phyloP scores from a whole-genome alignment of 2,329 filamentous ascomycete species.

The Chalaropsis ovoidea region DNA sequence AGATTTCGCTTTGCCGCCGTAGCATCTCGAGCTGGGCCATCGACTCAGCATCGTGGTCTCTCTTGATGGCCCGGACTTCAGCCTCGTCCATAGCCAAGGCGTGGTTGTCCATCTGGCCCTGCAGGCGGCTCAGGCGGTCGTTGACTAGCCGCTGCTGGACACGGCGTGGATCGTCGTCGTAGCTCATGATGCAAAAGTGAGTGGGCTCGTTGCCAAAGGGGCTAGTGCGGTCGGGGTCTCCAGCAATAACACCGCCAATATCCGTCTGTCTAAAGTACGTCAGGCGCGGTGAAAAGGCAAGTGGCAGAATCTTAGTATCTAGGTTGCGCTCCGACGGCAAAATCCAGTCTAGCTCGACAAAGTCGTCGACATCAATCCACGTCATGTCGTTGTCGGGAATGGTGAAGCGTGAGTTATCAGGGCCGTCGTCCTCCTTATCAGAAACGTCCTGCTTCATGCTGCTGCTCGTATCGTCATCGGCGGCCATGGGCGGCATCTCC shows the following conservation, averaged over 20 bases:
- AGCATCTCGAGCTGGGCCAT: constrained; percentile 53
- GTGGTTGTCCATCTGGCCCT: constrained; percentile 67
- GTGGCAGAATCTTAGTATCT: constrained; percentile 83
- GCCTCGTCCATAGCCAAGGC: constrained; percentile 62
- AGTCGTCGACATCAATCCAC: constrained; percentile 99
- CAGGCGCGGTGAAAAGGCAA: constrained; percentile 86
- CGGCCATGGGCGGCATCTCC: neutral
- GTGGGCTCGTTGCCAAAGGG: constrained; percentile 89
- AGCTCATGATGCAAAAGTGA: constrained; percentile 90
- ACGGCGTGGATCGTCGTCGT: constrained; percentile 74
- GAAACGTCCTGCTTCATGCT: constrained; percentile 20
- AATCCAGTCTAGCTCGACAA: constrained; percentile 96
- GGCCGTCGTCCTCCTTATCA: constrained; percentile 44
- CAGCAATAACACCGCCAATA: constrained; percentile 66
- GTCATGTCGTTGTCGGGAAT: constrained; percentile 92
- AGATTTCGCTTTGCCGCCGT: constrained; percentile 44
- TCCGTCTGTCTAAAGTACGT: constrained; percentile 98
- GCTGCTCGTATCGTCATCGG: constrained; percentile 18
- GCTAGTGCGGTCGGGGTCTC: constrained; percentile 73
- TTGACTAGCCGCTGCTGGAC: constrained; percentile 82
- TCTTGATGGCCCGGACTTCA: constrained; percentile 54
- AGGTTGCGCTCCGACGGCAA: constrained; percentile 81
- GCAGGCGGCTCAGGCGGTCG: constrained; percentile 66
- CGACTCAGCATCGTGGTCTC: constrained; percentile 42
- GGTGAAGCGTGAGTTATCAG: constrained; percentile 76